These are phyloP conservation scores for Infundibulicybe gibba DNA, from an alignment of 768 basidiomycete species.

Conservation along the genomic window DNA sequence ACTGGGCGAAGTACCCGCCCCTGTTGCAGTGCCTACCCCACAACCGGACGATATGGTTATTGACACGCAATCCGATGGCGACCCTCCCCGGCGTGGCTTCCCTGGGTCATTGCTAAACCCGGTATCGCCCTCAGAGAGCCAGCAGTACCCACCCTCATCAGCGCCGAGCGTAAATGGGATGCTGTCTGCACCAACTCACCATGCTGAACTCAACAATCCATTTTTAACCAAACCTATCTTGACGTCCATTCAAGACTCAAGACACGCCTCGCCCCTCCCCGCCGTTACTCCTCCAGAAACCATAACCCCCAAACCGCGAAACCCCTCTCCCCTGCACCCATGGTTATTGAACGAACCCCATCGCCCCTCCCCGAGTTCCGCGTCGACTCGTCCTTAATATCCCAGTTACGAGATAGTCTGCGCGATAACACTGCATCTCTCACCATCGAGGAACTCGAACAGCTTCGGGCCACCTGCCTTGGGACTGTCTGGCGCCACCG, in stretches of 20 bases:
- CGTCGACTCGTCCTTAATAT: conserved; percentile 48
- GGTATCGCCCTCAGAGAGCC: conserved; percentile 25
- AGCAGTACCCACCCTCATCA: conserved; percentile 15
- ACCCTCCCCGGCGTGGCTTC: conserved; percentile 32
- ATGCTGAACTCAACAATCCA: conserved; percentile 14
- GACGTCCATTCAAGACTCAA: conserved; percentile 4
- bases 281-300: conserved; percentile 16
- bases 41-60: conserved; percentile 30
- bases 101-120: conserved; percentile 55
- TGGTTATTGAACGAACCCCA: conserved; percentile 59
- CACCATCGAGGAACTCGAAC: conserved; percentile 89
- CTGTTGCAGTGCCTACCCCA: conserved; percentile 1
- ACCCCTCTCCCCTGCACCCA: conserved; percentile 24
- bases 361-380: conserved; percentile 79
- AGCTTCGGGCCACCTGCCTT: conserved; percentile 82
- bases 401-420: conserved; percentile 45
- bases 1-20: neutral
- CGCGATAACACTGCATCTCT: conserved; percentile 52
- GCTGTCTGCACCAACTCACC: conserved; percentile 4
- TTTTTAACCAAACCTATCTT: conserved; percentile 9
- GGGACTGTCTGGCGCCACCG: conserved; percentile 81
- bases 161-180: conserved; percentile 3
- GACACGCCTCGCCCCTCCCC: neutral
- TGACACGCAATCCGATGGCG: conserved; percentile 19
- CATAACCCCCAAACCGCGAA: conserved; percentile 14